phyloP scores from a whole-genome alignment of 192 early-diverging fungal species.

The Pilobolus umbonatus region DNA sequence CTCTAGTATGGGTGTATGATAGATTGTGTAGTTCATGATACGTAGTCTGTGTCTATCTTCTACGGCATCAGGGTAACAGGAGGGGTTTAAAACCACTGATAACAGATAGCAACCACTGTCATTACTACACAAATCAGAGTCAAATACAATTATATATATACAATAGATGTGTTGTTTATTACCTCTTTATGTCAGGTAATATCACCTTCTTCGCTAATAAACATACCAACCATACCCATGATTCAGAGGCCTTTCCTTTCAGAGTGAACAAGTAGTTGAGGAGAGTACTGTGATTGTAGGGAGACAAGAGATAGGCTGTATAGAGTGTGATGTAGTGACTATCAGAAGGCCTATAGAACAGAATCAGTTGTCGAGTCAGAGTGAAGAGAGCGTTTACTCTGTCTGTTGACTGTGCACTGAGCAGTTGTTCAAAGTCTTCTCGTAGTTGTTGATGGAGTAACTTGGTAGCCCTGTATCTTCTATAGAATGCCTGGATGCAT shows the following conservation, averaged over 20 bases:
- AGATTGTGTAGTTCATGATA: too few species aligned
- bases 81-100: too few species aligned
- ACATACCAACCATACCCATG: neutral
- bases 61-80: too few species aligned
- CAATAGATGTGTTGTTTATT: too few species aligned
- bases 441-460: slow-evolving; percentile 20
- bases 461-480: slow-evolving; percentile 40
- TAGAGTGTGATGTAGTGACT: too few species aligned
- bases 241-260: neutral
- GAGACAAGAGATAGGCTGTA: too few species aligned
- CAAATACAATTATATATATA: too few species aligned
- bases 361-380: neutral
- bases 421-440: neutral
- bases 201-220: slow-evolving; percentile 19
- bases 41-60: too few species aligned
- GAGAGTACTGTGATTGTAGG: too few species aligned
- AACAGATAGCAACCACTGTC: too few species aligned
- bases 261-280: neutral
- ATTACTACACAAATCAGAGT: too few species aligned
- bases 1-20: too few species aligned
- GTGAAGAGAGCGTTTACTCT: neutral
- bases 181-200: neutral
- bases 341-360: neutral
- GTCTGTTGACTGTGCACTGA: neutral
- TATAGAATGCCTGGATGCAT: slow-evolving; percentile 50